These are phyloP conservation scores for Spathaspora arborariae DNA, from an alignment of 805 yeast genomes.

Conservation along the genomic window DNA sequence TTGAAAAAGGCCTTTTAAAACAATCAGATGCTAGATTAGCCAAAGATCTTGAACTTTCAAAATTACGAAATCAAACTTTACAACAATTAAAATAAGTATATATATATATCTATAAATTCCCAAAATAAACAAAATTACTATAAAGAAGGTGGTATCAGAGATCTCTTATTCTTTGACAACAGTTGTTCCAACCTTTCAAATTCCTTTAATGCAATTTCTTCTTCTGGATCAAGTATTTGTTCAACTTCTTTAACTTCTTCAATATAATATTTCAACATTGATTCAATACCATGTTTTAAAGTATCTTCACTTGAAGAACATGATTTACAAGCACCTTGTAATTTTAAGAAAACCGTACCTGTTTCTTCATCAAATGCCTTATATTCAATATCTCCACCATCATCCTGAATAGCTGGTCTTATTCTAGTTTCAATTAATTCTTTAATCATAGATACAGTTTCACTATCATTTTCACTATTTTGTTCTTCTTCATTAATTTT, in stretches of 20 bases:
- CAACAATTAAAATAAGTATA: not conserved
- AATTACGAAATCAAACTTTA: conserved; percentile 1
- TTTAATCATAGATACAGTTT: conserved; percentile 82
- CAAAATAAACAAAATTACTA: conserved; percentile 1
- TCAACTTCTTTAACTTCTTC: conserved; percentile 90
- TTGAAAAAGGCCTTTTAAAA: conserved; percentile 34
- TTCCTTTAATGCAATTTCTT: conserved; percentile 76
- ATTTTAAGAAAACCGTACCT: conserved; percentile 82
- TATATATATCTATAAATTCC: not conserved
- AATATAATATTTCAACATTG: conserved; percentile 95
- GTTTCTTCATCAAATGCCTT: conserved; percentile 79
- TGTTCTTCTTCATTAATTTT: conserved; percentile 41
- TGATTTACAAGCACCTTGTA: conserved; percentile 94
- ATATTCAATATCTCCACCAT: conserved; percentile 95
- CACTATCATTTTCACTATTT: conserved; percentile 56
- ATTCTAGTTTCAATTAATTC: conserved; percentile 92
- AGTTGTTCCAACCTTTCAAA: conserved; percentile 76
- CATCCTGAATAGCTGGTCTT: conserved; percentile 97
- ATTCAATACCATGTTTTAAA: conserved; percentile 89
- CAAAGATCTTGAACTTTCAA: not conserved
- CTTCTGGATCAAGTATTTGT: conserved; percentile 74
- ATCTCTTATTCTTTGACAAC: conserved; percentile 16
- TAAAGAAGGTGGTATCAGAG: conserved; percentile 25
- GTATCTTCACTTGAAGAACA: conserved; percentile 92
- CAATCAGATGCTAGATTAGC: conserved; percentile 22